phyloP scores from a whole-genome alignment of 1,284 basidiomycete species.

The Irpex sp. region DNA sequence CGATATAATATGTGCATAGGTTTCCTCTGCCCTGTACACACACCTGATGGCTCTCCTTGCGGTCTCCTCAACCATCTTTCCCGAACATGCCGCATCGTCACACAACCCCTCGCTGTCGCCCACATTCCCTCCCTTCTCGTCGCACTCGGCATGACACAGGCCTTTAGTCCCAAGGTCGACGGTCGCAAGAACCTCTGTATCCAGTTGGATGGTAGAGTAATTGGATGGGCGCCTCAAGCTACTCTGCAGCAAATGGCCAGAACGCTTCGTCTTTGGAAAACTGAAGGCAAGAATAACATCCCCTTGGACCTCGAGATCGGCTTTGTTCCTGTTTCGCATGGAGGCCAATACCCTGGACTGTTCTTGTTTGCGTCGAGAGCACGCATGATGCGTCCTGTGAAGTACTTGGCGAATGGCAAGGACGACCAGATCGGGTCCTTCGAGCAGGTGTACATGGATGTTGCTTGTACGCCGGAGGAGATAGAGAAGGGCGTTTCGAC shows the following conservation, averaged over 20 bases:
- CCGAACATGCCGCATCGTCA: constrained; percentile 90
- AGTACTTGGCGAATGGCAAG: constrained; percentile 82
- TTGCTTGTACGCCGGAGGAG: constrained; percentile 90
- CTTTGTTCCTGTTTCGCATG: constrained; percentile 83
- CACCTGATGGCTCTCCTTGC: constrained; percentile 97
- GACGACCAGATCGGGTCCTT: constrained; percentile 95
- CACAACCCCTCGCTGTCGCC: constrained; percentile 69
- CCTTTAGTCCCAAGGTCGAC: constrained; percentile 76
- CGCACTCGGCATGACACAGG: constrained; percentile 93
- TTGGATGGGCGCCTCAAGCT: constrained; percentile 89
- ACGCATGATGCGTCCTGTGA: constrained; percentile 98
- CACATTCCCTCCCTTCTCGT: constrained; percentile 83
- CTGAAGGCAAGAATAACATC: constrained; percentile 78
- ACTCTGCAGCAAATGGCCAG: constrained; percentile 81
- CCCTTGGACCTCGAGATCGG: constrained; percentile 97
- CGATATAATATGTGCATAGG: constrained; percentile 40
- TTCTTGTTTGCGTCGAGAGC: constrained; percentile 89
- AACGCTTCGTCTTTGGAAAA: constrained; percentile 93
- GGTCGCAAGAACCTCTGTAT: constrained; percentile 83
- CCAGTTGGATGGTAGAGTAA: constrained; percentile 91
- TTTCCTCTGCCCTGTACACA: constrained; percentile 98
- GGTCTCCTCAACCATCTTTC: constrained; percentile 97
- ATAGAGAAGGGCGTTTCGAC: constrained; percentile 81
- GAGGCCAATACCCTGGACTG: constrained; percentile 96
- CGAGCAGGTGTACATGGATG: constrained; percentile 99